These are phyloP conservation scores for Carallia brachiata DNA, from an alignment of 345 rosid species.

Conservation along the genomic window DNA sequence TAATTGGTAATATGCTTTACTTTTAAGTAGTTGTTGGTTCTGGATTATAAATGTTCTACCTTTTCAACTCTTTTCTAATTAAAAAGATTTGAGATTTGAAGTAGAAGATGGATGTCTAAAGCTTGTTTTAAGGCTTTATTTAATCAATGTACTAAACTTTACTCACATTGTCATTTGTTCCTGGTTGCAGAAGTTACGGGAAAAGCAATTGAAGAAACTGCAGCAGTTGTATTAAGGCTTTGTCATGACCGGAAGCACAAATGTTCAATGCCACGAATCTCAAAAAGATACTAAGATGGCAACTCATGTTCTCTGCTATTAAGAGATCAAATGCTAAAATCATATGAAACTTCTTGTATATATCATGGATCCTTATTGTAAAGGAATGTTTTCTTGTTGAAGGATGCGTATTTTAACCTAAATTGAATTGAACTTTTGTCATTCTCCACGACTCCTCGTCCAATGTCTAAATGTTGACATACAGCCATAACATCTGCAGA, in stretches of 20 bases:
- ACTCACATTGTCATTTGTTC: slow-evolving; percentile 9
- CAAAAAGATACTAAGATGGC: slow-evolving; percentile 54
- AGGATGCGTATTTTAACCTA: too few relatives aligned
- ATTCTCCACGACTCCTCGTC: background rate
- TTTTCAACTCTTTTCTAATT: background rate
- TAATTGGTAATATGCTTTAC: slow-evolving; percentile 49
- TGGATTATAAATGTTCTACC: background rate
- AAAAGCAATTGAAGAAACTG: slow-evolving; percentile 91
- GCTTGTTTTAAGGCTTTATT: background rate
- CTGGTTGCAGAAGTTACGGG: slow-evolving; percentile 77
- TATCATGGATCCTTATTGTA: background rate
- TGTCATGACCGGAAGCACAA: slow-evolving; percentile 63
- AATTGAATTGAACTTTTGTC: background rate
- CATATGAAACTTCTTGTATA: background rate
- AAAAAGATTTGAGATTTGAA: too few relatives aligned
- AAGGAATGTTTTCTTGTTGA: background rate
- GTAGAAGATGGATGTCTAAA: background rate
- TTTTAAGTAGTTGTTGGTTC: background rate
- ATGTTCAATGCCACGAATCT: slow-evolving; percentile 74
- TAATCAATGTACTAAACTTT: slow-evolving; percentile 6
- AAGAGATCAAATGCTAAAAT: slow-evolving; percentile 4
- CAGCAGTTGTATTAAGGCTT: slow-evolving; percentile 74
- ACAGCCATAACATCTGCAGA: slow-evolving; percentile 1
- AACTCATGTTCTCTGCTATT: slow-evolving; percentile 15
- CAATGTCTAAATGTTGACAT: background rate